Evolutionary conservation across 1,284 basidiomycete genomes (phyloP).

Genomic region (Sutorius eximius): DNA sequence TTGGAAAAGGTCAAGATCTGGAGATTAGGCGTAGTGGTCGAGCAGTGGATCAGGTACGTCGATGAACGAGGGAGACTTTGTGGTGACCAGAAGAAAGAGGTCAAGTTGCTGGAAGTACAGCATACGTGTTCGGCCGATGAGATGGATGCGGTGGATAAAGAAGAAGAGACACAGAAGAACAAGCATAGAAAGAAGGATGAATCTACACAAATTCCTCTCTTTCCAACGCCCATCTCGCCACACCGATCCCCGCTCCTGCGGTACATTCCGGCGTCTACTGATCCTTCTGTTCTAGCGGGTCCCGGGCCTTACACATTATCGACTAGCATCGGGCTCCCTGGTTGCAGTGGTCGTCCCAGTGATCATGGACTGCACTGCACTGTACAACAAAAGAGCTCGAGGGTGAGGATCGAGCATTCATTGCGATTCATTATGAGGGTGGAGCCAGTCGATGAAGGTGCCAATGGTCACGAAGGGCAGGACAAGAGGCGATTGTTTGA

Average conservation of each 20-base stretch:
- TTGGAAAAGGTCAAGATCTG: constrained; percentile 86
- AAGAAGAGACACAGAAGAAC: constrained; percentile 36
- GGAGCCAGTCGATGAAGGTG: constrained; percentile 48
- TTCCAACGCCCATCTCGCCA: constrained; percentile 39
- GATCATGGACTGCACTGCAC: constrained; percentile 62
- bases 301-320: constrained; percentile 72
- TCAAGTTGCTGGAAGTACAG: constrained; percentile 22
- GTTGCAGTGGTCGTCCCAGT: constrained; percentile 39
- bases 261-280: constrained; percentile 24
- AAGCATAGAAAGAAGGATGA: constrained; percentile 29
- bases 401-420: constrained; percentile 76
- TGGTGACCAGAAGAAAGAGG: constrained; percentile 2
- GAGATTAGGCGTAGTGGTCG: constrained; percentile 73
- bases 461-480: constrained; percentile 54
- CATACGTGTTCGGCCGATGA: constrained; percentile 21
- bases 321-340: constrained; percentile 54
- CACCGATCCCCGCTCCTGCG: constrained; percentile 29
- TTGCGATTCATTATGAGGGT: constrained; percentile 86
- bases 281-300: constrained; percentile 56
- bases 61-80: neutral
- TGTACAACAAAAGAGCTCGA: constrained; percentile 78
- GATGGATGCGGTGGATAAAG: constrained; percentile 74
- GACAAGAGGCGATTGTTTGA: constrained; percentile 81
- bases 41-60: constrained; percentile 45
- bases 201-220: constrained; percentile 60